Conservation (phyloP, 2,329 filamentous ascomycete species). For the Cadophora gregata region DNA sequence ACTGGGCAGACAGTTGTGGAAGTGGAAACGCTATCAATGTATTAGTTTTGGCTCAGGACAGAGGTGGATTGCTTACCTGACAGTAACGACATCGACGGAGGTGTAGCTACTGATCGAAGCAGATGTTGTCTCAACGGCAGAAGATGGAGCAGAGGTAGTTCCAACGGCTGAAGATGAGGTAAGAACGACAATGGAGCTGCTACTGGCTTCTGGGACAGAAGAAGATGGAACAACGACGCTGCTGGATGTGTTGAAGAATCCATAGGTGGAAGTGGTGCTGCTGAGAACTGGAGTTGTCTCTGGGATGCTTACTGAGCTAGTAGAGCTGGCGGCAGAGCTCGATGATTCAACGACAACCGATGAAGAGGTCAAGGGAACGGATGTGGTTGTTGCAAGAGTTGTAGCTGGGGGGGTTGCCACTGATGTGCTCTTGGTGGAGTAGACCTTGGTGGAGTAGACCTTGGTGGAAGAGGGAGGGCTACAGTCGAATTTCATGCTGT, state of each 20-base stretch:
- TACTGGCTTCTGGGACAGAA: background rate
- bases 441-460: constrained; percentile 29
- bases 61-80: constrained; percentile 15
- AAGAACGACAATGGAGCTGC: background rate
- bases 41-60: background rate
- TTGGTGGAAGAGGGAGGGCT: constrained; percentile 41
- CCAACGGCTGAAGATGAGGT: constrained; percentile 19
- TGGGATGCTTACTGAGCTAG: constrained; percentile 17
- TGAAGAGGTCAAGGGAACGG: constrained; percentile 16
- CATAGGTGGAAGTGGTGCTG: constrained; percentile 27
- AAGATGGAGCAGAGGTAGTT: constrained; percentile 21
- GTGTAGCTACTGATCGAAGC: constrained; percentile 14
- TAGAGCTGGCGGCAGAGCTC: constrained; percentile 8
- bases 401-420: constrained; percentile 27
- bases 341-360: constrained; percentile 8
- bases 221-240: background rate
- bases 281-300: constrained; percentile 34
- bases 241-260: constrained; percentile 8
- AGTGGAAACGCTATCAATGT: constrained; percentile 25
- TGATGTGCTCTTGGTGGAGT: constrained; percentile 25
- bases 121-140: constrained; percentile 20
- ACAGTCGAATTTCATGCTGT: constrained; percentile 80
- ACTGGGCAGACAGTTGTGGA: constrained; percentile 44
- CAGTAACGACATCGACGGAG: constrained; percentile 36
- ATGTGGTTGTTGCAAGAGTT: constrained; percentile 28